A percentile compares a stretch with the other conserved stretches of the same genome.
phyloP scores from a whole-genome alignment of 805 yeast genomes.

The Torulaspora franciscae region DNA sequence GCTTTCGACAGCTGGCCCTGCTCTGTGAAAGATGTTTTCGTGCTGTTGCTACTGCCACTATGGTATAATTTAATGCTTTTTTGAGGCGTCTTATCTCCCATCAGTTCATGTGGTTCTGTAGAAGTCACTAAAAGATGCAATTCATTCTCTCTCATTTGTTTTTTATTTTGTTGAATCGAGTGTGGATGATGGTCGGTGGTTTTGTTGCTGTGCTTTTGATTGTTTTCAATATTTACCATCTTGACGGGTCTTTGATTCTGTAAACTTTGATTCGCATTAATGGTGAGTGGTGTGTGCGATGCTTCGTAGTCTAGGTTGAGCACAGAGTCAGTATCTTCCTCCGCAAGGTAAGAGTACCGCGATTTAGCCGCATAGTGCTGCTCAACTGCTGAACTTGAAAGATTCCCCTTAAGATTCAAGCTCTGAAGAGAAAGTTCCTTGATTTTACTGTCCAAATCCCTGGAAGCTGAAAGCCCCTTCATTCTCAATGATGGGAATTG shows the following conservation, averaged over 20 bases:
- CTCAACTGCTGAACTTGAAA: constrained; percentile 25
- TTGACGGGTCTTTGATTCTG: background rate
- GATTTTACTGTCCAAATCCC: constrained; percentile 1
- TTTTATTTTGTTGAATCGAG: background rate
- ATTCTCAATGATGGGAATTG: constrained; percentile 31
- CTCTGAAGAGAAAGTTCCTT: constrained; percentile 3
- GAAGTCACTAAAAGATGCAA: background rate
- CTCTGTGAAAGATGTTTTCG: constrained; percentile 15
- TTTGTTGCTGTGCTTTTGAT: constrained; percentile 14
- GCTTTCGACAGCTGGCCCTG: constrained; percentile 18
- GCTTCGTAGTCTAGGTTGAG: background rate
- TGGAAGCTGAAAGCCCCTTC: background rate
- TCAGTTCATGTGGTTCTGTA: constrained; percentile 1
- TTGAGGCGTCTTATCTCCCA: background rate
- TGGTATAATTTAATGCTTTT: constrained; percentile 8
- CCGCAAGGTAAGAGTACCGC: constrained; percentile 34
- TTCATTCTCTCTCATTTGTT: background rate
- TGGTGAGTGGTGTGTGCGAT: background rate
- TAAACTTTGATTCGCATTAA: background rate
- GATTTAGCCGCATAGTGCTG: constrained; percentile 27
- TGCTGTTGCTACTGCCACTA: constrained; percentile 14
- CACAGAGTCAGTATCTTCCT: constrained; percentile 26
- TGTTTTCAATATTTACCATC: constrained; percentile 18
- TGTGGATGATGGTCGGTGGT: constrained; percentile 5
- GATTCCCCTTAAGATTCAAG: constrained; percentile 15